Conservation (phyloP, 768 basidiomycete genomes). For the Serendipita indica region DNA sequence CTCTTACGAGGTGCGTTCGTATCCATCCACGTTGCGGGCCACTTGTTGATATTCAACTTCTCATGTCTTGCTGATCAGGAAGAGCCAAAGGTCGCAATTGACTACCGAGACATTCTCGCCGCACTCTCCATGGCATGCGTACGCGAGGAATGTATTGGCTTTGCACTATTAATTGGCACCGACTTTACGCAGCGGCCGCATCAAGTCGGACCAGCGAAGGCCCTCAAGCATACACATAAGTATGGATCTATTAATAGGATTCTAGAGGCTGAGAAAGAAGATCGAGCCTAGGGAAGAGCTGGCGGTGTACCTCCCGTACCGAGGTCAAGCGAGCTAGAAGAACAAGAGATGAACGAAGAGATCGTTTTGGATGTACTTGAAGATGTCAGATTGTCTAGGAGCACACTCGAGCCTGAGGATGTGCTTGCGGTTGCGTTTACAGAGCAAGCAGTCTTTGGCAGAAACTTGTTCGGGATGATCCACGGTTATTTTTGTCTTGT, state of each 20-base stretch:
- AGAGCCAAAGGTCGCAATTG: conserved; percentile 46
- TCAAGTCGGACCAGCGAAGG: conserved; percentile 62
- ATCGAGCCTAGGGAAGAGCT: too few relatives aligned
- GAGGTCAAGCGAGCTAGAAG: too few relatives aligned
- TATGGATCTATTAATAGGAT: conserved; percentile 62
- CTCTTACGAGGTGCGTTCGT: too few relatives aligned
- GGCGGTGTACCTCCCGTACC: too few relatives aligned
- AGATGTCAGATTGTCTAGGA: too few relatives aligned
- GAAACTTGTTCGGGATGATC: too few relatives aligned
- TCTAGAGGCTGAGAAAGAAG: conserved; percentile 37
- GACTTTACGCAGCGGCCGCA: conserved; percentile 81
- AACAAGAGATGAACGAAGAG: too few relatives aligned
- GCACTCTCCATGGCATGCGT: conserved; percentile 44
- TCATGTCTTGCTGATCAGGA: conserved; percentile 53
- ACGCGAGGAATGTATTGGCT: conserved; percentile 55
- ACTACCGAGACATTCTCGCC: conserved; percentile 44
- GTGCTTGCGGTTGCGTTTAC: too few relatives aligned
- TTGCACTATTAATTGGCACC: conserved; percentile 75
- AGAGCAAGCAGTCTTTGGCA: too few relatives aligned
- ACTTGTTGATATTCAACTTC: conserved; percentile 63
- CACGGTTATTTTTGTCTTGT: background rate
- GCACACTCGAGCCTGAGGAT: too few relatives aligned
- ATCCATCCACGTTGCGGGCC: too few relatives aligned
- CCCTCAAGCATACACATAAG: conserved; percentile 58
- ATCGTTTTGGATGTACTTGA: too few relatives aligned